Evolutionary conservation across 2,329 filamentous ascomycete genomes (phyloP).

Genomic region (Penicillium expansum): DNA sequence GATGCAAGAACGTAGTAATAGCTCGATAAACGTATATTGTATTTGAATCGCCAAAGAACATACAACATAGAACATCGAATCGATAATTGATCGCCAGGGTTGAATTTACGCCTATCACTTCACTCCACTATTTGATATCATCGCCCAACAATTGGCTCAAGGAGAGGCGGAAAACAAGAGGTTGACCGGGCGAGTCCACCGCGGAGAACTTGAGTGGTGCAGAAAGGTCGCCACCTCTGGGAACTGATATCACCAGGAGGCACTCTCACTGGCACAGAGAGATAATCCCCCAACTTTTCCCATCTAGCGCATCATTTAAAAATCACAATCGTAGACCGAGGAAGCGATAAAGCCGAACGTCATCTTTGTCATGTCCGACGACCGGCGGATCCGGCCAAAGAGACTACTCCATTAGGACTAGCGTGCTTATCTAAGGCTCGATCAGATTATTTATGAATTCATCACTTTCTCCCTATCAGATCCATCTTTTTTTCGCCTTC

Average conservation of each 20-base stretch:
- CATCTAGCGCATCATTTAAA: background rate
- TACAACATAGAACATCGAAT: background rate
- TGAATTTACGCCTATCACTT: background rate
- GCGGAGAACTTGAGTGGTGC: conserved; percentile 19
- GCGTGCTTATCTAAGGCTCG: conserved; percentile 18
- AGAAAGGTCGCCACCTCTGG: conserved; percentile 14
- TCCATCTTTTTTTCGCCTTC: conserved; percentile 19
- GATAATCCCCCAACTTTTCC: background rate
- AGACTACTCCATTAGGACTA: conserved; percentile 16
- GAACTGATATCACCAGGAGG: conserved; percentile 16
- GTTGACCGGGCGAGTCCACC: conserved; percentile 15
- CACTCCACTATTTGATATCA: conserved; percentile 24
- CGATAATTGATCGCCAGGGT: background rate
- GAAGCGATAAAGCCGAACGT: background rate
- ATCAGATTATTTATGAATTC: conserved; percentile 33
- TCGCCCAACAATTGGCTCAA: conserved; percentile 18
- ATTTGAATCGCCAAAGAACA: too few relatives aligned
- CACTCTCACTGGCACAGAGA: background rate
- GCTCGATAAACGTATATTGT: background rate
- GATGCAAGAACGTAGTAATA: background rate
- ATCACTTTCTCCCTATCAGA: conserved; percentile 24
- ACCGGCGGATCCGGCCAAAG: conserved; percentile 20
- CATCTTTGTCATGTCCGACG: conserved; percentile 25
- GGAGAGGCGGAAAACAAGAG: conserved; percentile 17
- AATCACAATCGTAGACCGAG: background rate